Evolutionary conservation across 192 early-diverging fungal genomes (phyloP).

Genomic region (Coemansia sp.): DNA sequence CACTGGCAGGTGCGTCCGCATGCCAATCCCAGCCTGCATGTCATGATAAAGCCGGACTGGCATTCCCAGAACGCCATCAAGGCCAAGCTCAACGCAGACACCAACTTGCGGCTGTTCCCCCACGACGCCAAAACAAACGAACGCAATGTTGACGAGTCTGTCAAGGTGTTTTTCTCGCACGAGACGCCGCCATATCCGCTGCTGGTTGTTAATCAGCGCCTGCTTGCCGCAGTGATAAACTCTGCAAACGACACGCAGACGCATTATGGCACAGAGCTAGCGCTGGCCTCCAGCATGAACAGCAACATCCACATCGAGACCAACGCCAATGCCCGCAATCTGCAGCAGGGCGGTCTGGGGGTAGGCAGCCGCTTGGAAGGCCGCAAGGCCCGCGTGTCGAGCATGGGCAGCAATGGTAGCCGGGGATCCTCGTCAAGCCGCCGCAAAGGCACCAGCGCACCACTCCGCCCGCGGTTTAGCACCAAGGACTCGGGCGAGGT

Average conservation of each 20-base stretch:
- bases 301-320: slow-evolving; percentile 55
- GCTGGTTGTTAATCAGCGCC: slow-evolving; percentile 40
- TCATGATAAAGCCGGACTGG: slow-evolving; percentile 48
- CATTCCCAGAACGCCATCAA: slow-evolving; percentile 40
- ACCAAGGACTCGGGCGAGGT: slow-evolving; percentile 24
- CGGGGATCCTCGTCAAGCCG: background rate
- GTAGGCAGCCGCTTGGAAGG: slow-evolving; percentile 1
- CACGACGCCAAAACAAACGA: slow-evolving; percentile 11
- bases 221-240: slow-evolving; percentile 29
- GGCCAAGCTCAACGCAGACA: slow-evolving; percentile 48
- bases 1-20: slow-evolving; percentile 49
- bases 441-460: slow-evolving; percentile 11
- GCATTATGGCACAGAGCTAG: slow-evolving; percentile 37
- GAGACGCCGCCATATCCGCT: slow-evolving; percentile 47
- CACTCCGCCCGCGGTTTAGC: slow-evolving; percentile 13
- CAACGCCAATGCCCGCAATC: slow-evolving; percentile 42
- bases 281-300: slow-evolving; percentile 53
- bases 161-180: slow-evolving; percentile 43
- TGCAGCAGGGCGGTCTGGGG: background rate
- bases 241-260: slow-evolving; percentile 11
- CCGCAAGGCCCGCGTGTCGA: background rate
- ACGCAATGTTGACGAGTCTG: slow-evolving; percentile 14
- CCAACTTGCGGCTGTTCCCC: slow-evolving; percentile 40
- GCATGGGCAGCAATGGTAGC: slow-evolving; percentile 5
- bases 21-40: slow-evolving; percentile 22